Conservation (phyloP, 2,329 filamentous ascomycete genomes). For the Periconia macrospinosa region DNA sequence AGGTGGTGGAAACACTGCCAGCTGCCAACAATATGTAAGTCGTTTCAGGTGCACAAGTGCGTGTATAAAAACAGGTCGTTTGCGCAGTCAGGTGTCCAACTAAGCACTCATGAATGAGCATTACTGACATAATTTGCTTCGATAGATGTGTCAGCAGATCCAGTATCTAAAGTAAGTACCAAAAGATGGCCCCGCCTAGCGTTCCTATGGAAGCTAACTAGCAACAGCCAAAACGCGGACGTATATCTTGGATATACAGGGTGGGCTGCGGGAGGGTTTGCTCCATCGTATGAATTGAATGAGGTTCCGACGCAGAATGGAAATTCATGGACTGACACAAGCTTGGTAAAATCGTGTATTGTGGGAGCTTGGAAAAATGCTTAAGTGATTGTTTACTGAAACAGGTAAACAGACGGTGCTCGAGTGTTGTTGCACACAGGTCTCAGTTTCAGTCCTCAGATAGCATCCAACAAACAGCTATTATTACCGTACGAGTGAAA, state of each 20-base stretch:
- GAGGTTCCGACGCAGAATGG: conserved; percentile 23
- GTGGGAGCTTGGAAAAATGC: conserved; percentile 19
- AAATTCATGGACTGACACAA: conserved; percentile 18
- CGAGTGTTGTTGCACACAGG: no score
- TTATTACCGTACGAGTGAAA: background rate
- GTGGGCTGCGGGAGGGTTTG: conserved; percentile 36
- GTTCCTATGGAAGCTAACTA: conserved; percentile 3
- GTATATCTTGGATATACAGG: conserved; percentile 34
- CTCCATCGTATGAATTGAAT: conserved; percentile 24
- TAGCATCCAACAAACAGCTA: background rate
- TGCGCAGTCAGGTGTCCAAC: background rate
- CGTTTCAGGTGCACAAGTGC: background rate
- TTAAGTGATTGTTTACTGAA: background rate
- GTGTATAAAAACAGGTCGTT: background rate
- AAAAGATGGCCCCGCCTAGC: background rate
- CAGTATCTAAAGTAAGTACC: conserved; percentile 30
- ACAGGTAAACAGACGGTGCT: background rate
- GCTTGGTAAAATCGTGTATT: conserved; percentile 20
- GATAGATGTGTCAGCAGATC: conserved; percentile 34
- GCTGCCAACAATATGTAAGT: conserved; percentile 29
- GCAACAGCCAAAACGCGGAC: conserved; percentile 27
- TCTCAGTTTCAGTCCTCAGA: background rate
- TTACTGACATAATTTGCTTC: background rate
- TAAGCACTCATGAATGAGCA: background rate
- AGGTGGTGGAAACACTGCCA: conserved; percentile 43